Percentiles rank a stretch among this genome's conserved stretches.
These are phyloP conservation scores for Botryotinia calthae DNA, from an alignment of 2,329 filamentous ascomycete genomes.

Conservation along the genomic window DNA sequence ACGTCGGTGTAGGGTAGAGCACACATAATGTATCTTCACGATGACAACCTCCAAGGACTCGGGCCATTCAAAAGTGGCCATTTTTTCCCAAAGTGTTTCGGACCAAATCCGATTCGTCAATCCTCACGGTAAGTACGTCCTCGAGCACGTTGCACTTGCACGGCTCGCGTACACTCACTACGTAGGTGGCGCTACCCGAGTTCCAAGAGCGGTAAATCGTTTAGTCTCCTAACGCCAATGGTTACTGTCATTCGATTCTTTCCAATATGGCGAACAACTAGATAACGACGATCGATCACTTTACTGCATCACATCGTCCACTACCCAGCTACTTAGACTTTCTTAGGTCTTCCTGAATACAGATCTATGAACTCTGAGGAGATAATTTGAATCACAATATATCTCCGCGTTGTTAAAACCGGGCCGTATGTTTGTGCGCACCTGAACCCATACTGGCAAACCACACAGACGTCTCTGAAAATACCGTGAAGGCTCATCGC, in stretches of 20 bases:
- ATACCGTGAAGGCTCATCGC: not conserved
- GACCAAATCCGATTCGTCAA: not conserved
- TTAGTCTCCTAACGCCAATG: not conserved
- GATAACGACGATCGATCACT: not conserved
- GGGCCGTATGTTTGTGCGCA: conserved; percentile 8
- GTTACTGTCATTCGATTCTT: not conserved
- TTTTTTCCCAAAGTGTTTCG: not conserved
- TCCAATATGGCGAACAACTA: not conserved
- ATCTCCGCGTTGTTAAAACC: too few relatives aligned
- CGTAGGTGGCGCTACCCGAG: not conserved
- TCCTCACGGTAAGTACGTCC: not conserved
- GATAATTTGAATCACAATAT: not conserved
- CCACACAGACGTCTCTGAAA: not conserved
- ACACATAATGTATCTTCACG: not conserved
- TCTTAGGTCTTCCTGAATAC: not conserved
- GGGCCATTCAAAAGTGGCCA: not conserved
- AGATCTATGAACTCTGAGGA: not conserved
- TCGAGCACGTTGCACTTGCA: not conserved
- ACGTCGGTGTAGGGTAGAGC: not conserved
- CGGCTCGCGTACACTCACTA: not conserved
- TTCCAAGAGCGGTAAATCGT: not conserved
- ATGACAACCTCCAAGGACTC: not conserved
- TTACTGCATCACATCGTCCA: not conserved
- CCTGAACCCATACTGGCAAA: not conserved
- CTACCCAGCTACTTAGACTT: not conserved